These are phyloP conservation scores for Xylariaceae sp. DNA, from an alignment of 2,329 filamentous ascomycete species.

Conservation along the genomic window DNA sequence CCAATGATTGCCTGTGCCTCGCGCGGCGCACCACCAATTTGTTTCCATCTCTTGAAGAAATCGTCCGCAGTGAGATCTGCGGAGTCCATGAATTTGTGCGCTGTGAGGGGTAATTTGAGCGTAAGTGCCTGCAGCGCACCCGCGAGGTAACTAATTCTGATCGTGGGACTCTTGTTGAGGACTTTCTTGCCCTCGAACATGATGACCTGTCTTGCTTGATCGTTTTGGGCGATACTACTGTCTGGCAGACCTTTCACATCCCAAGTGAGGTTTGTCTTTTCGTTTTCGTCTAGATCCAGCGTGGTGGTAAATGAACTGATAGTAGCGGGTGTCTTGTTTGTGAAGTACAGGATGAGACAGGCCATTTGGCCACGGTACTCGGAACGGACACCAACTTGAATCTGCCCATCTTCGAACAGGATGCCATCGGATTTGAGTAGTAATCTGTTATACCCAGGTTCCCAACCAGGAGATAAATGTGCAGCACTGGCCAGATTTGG, in stretches of 20 bases:
- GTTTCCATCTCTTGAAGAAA: constrained; percentile 99
- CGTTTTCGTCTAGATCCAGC: constrained; percentile 71
- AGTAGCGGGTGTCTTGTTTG: constrained; percentile 82
- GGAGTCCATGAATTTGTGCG: constrained; percentile 96
- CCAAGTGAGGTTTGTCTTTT: constrained; percentile 68
- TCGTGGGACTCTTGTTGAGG: constrained; percentile 82
- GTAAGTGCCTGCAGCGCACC: constrained; percentile 91
- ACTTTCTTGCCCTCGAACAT: constrained; percentile 86
- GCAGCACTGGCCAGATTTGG: constrained; percentile 90
- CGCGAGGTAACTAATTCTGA: constrained; percentile 90
- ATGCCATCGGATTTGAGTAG: constrained; percentile 80
- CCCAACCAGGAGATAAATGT: constrained; percentile 93
- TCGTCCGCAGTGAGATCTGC: constrained; percentile 85
- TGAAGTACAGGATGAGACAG: constrained; percentile 92
- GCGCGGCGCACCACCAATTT: constrained; percentile 84
- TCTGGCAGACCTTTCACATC: constrained; percentile 89
- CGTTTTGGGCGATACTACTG: constrained; percentile 68
- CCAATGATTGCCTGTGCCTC: constrained; percentile 89
- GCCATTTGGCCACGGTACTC: constrained; percentile 96
- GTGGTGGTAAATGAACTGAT: constrained; percentile 94
- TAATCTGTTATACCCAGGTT: constrained; percentile 80
- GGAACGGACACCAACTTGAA: constrained; percentile 87
- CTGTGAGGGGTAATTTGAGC: constrained; percentile 79
- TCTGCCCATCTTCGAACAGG: constrained; percentile 90
- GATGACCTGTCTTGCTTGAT: constrained; percentile 87